Evolutionary conservation across 1,284 basidiomycete species (phyloP), one percentile per base, ranked within the genome.

Genomic region (Apiotrichum mycotoxinovorans): DNA sequence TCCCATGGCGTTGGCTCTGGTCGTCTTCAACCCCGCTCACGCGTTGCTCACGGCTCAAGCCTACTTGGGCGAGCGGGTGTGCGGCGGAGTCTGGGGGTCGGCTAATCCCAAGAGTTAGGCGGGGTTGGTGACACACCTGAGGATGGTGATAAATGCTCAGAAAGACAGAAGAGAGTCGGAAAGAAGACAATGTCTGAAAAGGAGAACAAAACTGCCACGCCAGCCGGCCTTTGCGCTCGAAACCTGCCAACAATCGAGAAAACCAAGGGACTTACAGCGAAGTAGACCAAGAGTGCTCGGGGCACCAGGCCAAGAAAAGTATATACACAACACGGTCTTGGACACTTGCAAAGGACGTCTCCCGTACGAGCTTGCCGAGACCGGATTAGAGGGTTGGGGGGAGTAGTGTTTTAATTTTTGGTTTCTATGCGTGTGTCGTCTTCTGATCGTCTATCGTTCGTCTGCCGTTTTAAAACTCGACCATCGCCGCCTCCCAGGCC

Each of bases 21-120:
- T 53, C 51, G 51, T 55, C 52, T 46, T 47, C 53, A 51, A 62
- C 56, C 57, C 60, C 60, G 56, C 60, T 62, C 60, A 62, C 60
- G 60, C 60, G 52, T 26, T 51, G 60, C 60, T 52, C 60, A 57
- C 60, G 60, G 60, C 60, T 62, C 60, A 62, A 62, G 56, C 60
- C 54, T 23, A n/a, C 18, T 15, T 35, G 45, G 57, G 60, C 60
- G 60, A 62, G 60, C 60, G 60, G 60, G 60, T 57, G 56, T 56
- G 60, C 60, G 40, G 54, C 60, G 60, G 60, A 62, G 60, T 33
- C 60, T 58, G 56, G 56, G 48, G 57, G 57, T 51, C 56, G 60
- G 60, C 56, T 46, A 48, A 33, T 37, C 50, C 47, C 50, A n/a
- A 18, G 45, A 18, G 10, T 27, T 44, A n/a, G 40, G 55, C 38